Evolutionary conservation across 2,329 filamentous ascomycete genomes (phyloP).

Genomic region (Emergomyces pasteurianus): DNA sequence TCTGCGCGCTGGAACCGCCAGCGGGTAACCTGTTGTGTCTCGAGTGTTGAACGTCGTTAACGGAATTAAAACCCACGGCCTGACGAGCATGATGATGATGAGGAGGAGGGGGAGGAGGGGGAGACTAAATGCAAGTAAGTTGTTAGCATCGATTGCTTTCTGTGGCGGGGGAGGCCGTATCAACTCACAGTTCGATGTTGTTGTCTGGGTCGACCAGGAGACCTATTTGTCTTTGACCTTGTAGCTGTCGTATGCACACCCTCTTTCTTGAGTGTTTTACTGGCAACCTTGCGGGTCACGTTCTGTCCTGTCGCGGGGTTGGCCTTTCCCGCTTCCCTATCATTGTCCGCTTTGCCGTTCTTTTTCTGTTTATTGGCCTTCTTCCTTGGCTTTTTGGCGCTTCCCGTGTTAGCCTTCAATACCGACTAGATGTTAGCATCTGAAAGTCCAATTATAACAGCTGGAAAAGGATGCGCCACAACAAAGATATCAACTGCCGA

Average conservation of each 20-base stretch:
- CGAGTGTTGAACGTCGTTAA: no score
- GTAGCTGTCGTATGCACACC: neutral
- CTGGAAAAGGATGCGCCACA: neutral
- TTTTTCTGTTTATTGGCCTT: neutral
- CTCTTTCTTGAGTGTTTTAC: neutral
- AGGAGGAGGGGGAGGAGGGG: no score
- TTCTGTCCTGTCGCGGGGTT: neutral
- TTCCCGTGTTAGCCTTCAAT: neutral
- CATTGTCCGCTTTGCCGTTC: neutral
- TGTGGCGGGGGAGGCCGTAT: neutral
- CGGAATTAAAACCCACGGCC: neutral
- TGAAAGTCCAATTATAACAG: neutral
- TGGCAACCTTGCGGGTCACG: neutral
- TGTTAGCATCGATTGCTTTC: neutral
- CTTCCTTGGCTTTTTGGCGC: neutral
- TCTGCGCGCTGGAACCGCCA: neutral
- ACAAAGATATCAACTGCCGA: neutral
- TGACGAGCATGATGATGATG: neutral
- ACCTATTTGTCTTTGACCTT: neutral
- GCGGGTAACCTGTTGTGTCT: neutral
- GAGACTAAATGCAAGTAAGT: neutral
- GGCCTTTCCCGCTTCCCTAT: neutral
- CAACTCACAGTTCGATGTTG: neutral
- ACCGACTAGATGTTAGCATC: neutral
- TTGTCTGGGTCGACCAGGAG: neutral